Evolutionary conservation across 176 grass and related monocot species (phyloP), one percentile per base, ranked within the genome.

Genomic region (Bothriochloa decipiens): DNA sequence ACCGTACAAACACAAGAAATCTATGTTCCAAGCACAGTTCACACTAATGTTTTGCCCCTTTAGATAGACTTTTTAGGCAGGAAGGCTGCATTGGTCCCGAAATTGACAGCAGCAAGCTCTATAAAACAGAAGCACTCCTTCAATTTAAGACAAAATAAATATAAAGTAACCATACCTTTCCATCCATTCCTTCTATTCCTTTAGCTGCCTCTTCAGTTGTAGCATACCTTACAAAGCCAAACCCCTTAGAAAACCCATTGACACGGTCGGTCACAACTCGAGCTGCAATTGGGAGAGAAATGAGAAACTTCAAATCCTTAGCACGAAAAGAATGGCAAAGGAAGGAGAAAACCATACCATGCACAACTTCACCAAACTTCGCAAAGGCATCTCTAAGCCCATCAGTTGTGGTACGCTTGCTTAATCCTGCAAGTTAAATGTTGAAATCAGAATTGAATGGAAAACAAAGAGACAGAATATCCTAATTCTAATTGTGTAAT

Each of bases 111-210:
- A 68, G 37, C 1, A 15, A 63, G 1, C 16, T 74, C 74, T 67
- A 72, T 55, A 86, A 22, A 63, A 79, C 11, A 65, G 5, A n/a
- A 49, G 37, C 26, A 79, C 23, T 80, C 27, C 4, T 61, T 73
- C 46, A 18, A 43, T 41, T 7, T 8, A 85, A 70, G 26, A 15
- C n/a, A 83, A 15, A 32, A 70, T 68, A 57, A 46, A 77, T 23
- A 36, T 7, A 49, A 61, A 78, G 47, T 43, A 70, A 67, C 57
- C 53, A 75, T 88, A 98, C 96, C 91, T 96, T 96, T 87, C 96
- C 96, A 76, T 98, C 96, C 93, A 94, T 92, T 68, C 93, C 93
- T 72, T 95, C 90, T 66, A 92, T 90, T 80, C 93, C 96, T 83
- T 85, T 90, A 29, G 73, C 17, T 28, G 96, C 96, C 72, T 98